Conservation (phyloP, 164 flowering plant genomes). For the Berberis thunbergii region DNA sequence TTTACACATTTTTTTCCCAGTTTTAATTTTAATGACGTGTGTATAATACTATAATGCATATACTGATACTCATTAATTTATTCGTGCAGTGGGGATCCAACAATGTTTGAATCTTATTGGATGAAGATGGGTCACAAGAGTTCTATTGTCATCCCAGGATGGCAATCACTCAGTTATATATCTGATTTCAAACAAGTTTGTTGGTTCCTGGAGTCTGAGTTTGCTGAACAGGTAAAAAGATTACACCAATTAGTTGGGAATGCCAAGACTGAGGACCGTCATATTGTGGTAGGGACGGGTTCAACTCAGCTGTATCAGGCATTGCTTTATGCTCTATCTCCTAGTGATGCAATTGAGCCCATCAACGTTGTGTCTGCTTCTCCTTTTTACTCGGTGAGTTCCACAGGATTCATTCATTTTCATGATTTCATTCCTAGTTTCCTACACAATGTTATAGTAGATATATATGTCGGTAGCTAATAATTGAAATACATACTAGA, state of each 20-base stretch:
- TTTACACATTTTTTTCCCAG: no score
- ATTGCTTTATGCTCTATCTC: constrained; percentile 63
- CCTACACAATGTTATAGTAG: not conserved
- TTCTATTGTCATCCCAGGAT: constrained; percentile 48
- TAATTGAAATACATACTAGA: no score
- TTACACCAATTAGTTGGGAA: constrained; percentile 72
- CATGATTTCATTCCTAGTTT: not conserved
- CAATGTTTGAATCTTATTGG: constrained; percentile 82
- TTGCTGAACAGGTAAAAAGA: constrained; percentile 40
- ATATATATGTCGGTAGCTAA: no score
- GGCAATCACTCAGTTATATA: constrained; percentile 76
- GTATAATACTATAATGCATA: no score
- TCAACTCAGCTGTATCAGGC: constrained; percentile 83
- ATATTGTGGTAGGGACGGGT: constrained; percentile 88
- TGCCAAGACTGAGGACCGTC: constrained; percentile 49
- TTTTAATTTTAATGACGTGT: no score
- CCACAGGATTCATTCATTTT: not conserved
- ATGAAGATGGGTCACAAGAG: constrained; percentile 42
- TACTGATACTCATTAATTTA: not conserved
- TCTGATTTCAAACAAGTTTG: constrained; percentile 52
- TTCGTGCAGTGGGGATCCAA: constrained; percentile 83
- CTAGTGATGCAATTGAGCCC: constrained; percentile 37
- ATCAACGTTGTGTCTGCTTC: constrained; percentile 62
- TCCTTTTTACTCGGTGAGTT: constrained; percentile 84
- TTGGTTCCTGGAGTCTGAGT: constrained; percentile 84